A percentile compares a stretch with the other conserved stretches of the same genome.
Conservation (phyloP, 306 rosid species). For the Prunus armeniaca region DNA sequence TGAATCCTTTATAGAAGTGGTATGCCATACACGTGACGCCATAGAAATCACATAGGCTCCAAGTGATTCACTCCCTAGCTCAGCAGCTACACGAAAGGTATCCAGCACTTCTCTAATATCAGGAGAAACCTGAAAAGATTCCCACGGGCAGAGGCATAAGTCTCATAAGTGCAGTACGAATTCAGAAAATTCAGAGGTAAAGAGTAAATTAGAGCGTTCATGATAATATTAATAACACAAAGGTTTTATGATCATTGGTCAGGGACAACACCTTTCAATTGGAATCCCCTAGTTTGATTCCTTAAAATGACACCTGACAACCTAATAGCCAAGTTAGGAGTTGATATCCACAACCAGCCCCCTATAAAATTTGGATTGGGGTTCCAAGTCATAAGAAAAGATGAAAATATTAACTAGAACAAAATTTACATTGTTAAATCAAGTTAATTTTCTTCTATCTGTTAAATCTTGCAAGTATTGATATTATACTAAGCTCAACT, state of each 20-base stretch:
- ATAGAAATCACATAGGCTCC: slow-evolving; percentile 97
- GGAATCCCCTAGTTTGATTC: no score
- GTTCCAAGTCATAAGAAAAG: no score
- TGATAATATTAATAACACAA: background rate
- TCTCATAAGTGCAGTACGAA: background rate
- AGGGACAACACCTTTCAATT: no score
- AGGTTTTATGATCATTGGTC: background rate
- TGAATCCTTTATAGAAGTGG: background rate
- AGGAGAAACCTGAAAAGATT: slow-evolving; percentile 58
- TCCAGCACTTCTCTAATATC: slow-evolving; percentile 79
- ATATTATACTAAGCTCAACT: background rate
- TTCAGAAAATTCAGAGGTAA: background rate
- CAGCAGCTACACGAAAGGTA: slow-evolving; percentile 81
- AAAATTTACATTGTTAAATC: no score
- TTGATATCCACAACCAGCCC: no score
- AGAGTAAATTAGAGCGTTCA: background rate
- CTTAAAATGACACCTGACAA: no score
- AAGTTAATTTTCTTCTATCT: no score
- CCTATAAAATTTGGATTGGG: no score
- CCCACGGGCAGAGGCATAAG: background rate
- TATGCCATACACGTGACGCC: slow-evolving; percentile 74
- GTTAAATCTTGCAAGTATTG: no score
- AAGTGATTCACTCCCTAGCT: slow-evolving; percentile 80
- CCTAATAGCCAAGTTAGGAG: no score
- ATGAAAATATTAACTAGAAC: no score